phyloP scores from a whole-genome alignment of 116 monocot genomes.

The Cymodocea nodosa region DNA sequence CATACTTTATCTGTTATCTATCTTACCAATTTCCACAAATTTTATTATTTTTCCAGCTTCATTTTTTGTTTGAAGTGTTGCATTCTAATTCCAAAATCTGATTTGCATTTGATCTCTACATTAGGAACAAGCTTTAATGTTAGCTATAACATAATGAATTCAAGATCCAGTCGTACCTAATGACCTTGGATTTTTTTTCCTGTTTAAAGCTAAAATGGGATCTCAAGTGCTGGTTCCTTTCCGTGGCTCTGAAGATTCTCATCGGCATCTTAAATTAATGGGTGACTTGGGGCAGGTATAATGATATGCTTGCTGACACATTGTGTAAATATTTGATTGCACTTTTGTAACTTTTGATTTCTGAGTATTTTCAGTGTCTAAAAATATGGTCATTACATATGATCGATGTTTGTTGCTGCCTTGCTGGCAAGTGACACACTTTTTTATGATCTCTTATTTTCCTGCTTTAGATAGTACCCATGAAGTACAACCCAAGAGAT shows the following conservation, averaged over 20 bases:
- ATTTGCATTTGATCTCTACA: no score
- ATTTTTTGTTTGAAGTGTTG: no score
- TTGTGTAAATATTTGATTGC: not conserved
- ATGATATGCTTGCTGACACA: not conserved
- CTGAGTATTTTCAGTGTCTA: not conserved
- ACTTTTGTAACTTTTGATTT: not conserved
- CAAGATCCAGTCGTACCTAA: not conserved
- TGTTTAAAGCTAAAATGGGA: slow-evolving; percentile 86
- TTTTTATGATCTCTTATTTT: not conserved
- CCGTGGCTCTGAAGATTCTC: slow-evolving; percentile 94
- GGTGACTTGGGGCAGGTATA: slow-evolving; percentile 95
- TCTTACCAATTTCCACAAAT: not conserved
- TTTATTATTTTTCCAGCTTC: no score
- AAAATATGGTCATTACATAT: not conserved
- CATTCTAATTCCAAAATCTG: no score
- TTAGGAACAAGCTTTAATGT: no score
- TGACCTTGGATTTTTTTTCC: not conserved
- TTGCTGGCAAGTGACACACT: not conserved
- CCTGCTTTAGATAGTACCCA: slow-evolving; percentile 73
- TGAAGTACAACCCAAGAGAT: slow-evolving; percentile 95
- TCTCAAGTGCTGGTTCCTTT: slow-evolving; percentile 98
- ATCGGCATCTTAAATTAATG: slow-evolving; percentile 92
- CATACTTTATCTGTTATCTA: not conserved
- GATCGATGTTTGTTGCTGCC: not conserved
- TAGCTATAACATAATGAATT: slow-evolving; percentile 2